Evolutionary conservation across 208 protist genomes (phyloP), one percentile per base, ranked within the genome.

Genomic region (Angomonas deanei): DNA sequence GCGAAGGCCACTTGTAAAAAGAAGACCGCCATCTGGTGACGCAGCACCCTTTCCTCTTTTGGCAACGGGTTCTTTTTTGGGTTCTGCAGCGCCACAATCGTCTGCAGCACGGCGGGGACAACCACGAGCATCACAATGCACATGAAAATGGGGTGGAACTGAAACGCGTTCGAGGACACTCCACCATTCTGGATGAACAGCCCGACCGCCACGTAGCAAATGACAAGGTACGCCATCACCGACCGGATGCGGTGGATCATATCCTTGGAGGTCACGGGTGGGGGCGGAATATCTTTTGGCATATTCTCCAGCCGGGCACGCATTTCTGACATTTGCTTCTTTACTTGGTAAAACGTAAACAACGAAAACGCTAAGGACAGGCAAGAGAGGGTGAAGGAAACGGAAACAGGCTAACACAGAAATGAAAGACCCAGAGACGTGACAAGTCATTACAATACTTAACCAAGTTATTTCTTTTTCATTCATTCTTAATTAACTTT

Each of bases 61-160:
- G 47, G 47, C 23, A 53, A 6, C 47, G 47, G 8, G 8, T 53
- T n/a, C 47, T 15, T 8, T 15, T 53, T 53, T 15, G 47, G 21
- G 23, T 24, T 15, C 23, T 28, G 11, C 5, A 28, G 11, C n/a
- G 47, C 11, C 5, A 26, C 23, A 15, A 42, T 42, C 5, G 47
- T 53, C n/a, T 53, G 11, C 23, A 53, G 47, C n/a, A 53, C 21
- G 10, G 5, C 47, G 23, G 47, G 47, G n/a, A 53, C 10, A 5
- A n/a, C 47, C 47, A 53, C 8, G n/a, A 53, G 47, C 47, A 53
- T 24, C 47, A 26, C 47, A 6, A 26, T n/a, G 23, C 47, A 23
- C 47, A 53, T 53, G 47, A 6, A 17, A n/a, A 53, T 53, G 47
- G 47, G 47, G 47, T 53, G 47, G 47, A 28, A 53, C n/a, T 53